Percentiles rank a stretch among this genome's conserved stretches.
These are phyloP conservation scores for Onygena corvina DNA, from an alignment of 2,329 filamentous ascomycete species.

Conservation along the genomic window DNA sequence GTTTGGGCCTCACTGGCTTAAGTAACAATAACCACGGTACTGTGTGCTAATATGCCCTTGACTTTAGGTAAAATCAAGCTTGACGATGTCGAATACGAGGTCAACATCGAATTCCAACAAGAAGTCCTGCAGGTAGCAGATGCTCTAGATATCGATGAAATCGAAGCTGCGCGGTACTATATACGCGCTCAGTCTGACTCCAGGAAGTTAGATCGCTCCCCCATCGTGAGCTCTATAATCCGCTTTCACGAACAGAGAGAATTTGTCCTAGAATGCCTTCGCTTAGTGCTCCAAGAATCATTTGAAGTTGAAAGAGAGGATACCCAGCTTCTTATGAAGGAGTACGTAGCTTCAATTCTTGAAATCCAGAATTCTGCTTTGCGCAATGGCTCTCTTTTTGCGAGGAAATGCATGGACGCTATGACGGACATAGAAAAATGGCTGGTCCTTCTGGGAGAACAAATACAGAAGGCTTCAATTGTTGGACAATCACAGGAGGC, in stretches of 20 bases:
- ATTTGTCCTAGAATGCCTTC: slow-evolving; percentile 70
- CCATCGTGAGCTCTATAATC: slow-evolving; percentile 69
- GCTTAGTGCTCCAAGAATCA: slow-evolving; percentile 61
- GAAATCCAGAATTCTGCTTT: slow-evolving; percentile 40
- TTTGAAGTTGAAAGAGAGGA: slow-evolving; percentile 49
- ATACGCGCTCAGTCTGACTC: slow-evolving; percentile 60
- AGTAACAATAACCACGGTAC: neutral
- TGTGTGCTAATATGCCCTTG: slow-evolving; percentile 6
- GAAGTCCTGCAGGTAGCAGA: slow-evolving; percentile 71
- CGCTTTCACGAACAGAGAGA: slow-evolving; percentile 78
- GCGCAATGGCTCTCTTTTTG: slow-evolving; percentile 49
- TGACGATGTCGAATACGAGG: slow-evolving; percentile 57
- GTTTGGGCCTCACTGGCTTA: neutral
- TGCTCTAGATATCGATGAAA: slow-evolving; percentile 78
- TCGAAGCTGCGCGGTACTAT: slow-evolving; percentile 67
- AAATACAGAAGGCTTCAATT: slow-evolving; percentile 60
- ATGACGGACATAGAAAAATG: slow-evolving; percentile 68
- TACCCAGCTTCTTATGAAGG: slow-evolving; percentile 43
- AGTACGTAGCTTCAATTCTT: slow-evolving; percentile 47
- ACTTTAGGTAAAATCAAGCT: slow-evolving; percentile 60
- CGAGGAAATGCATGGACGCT: slow-evolving; percentile 60
- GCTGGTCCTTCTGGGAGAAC: slow-evolving; percentile 64
- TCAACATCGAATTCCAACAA: slow-evolving; percentile 84
- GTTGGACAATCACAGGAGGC: slow-evolving; percentile 53
- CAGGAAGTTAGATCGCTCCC: slow-evolving; percentile 55